Conservation (phyloP, 805 yeast species). For the Zygoascus ofunaensis region DNA sequence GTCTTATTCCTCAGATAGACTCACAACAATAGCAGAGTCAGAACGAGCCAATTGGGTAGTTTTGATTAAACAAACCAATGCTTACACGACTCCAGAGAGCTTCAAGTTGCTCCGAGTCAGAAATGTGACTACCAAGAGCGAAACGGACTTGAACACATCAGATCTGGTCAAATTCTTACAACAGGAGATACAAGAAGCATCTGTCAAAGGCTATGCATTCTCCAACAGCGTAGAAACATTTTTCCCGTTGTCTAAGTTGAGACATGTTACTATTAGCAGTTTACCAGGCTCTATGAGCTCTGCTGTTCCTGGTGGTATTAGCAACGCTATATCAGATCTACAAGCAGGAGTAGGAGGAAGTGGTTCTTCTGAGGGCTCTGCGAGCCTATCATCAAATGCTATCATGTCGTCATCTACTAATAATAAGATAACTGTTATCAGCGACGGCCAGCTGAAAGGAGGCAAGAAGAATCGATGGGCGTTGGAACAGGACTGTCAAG, state of each 20-base stretch:
- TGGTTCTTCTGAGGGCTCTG: background rate
- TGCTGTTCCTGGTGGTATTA: background rate
- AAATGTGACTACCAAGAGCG: constrained; percentile 50
- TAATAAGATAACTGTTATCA: constrained; percentile 40
- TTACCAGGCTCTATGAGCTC: background rate
- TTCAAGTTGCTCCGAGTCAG: constrained; percentile 72
- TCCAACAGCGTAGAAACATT: background rate
- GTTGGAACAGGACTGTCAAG: constrained; percentile 68
- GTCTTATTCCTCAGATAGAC: constrained; percentile 48
- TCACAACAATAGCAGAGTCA: constrained; percentile 48
- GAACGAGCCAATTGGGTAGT: constrained; percentile 75
- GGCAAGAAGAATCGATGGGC: constrained; percentile 68
- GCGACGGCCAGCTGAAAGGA: constrained; percentile 62
- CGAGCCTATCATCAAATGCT: background rate
- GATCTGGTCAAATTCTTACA: constrained; percentile 48
- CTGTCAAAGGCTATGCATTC: background rate
- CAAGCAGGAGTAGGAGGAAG: background rate
- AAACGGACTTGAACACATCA: constrained; percentile 61
- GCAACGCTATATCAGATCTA: background rate
- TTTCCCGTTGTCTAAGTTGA: background rate
- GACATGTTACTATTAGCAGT: background rate
- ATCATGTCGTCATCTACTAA: background rate
- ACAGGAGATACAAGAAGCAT: constrained; percentile 18
- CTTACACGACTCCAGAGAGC: constrained; percentile 36
- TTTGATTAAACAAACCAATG: constrained; percentile 58